phyloP scores from a whole-genome alignment of 2,329 filamentous ascomycete species.

The Xenoacremonium recifei region DNA sequence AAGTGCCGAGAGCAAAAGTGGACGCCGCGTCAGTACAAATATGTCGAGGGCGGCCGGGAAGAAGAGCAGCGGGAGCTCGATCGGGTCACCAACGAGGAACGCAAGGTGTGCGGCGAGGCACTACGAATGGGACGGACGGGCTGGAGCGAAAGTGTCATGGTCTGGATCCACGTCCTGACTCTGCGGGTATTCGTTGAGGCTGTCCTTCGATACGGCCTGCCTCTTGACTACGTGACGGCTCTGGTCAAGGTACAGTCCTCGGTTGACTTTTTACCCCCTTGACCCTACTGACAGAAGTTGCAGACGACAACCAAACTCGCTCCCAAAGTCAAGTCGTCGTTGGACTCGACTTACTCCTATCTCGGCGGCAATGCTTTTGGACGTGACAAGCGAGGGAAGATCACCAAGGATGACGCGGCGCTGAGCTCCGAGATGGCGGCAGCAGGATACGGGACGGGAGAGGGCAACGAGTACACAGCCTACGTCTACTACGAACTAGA shows the following conservation, averaged over 20 bases:
- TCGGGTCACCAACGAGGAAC: conserved; percentile 77
- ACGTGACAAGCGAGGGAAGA: conserved; percentile 87
- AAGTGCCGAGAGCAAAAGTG: conserved; percentile 92
- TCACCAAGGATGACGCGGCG: conserved; percentile 83
- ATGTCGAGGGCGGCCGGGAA: conserved; percentile 85
- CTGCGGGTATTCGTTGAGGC: conserved; percentile 96
- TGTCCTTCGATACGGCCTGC: conserved; percentile 91
- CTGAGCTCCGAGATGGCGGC: conserved; percentile 81
- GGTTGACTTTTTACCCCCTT: background rate
- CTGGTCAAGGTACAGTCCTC: conserved; percentile 71
- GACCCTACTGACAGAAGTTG: conserved; percentile 10
- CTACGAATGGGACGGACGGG: conserved; percentile 84
- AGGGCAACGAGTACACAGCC: conserved; percentile 83
- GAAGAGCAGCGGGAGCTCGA: conserved; percentile 87
- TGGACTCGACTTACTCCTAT: conserved; percentile 86
- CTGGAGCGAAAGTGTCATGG: conserved; percentile 94
- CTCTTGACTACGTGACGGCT: conserved; percentile 83
- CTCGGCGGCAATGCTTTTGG: conserved; percentile 93
- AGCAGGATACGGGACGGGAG: conserved; percentile 63
- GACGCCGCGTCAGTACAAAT: conserved; percentile 92
- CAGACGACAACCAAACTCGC: conserved; percentile 81
- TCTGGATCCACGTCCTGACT: conserved; percentile 89
- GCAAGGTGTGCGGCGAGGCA: conserved; percentile 90
- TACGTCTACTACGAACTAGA: conserved; percentile 98
- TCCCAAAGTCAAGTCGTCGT: conserved; percentile 73